Conservation (phyloP, 106 monocot species). For the Amphibolis antarctica region DNA sequence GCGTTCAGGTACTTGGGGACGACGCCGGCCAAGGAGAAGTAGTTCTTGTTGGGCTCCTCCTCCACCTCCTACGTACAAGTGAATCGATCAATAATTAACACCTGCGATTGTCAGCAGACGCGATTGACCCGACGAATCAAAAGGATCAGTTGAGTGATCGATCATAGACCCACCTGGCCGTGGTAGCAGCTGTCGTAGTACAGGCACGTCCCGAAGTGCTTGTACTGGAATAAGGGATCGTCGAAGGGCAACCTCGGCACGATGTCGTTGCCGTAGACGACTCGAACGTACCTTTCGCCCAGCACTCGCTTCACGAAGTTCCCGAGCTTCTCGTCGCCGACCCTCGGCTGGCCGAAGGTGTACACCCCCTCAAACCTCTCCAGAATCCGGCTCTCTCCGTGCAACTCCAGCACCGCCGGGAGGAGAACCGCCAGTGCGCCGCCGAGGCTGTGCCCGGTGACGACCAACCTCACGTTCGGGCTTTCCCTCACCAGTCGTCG, state of each 20-base stretch:
- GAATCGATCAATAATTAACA: too few relatives aligned
- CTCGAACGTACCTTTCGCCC: slow-evolving; percentile 31
- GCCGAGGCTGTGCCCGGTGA: slow-evolving; percentile 84
- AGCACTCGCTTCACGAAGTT: slow-evolving; percentile 20
- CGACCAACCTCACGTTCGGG: slow-evolving; percentile 33
- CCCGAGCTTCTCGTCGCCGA: slow-evolving; percentile 48
- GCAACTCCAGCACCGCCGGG: slow-evolving; percentile 37
- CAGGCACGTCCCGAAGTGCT: slow-evolving; percentile 60
- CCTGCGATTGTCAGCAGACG: too few relatives aligned
- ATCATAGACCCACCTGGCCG: slow-evolving; percentile 33
- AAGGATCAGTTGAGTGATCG: neutral
- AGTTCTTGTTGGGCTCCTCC: slow-evolving; percentile 85
- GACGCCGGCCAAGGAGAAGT: slow-evolving; percentile 32
- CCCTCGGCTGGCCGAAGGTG: slow-evolving; percentile 84
- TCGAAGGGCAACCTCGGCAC: slow-evolving; percentile 79
- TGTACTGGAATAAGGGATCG: slow-evolving; percentile 47
- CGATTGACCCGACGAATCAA: too few relatives aligned
- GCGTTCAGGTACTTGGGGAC: slow-evolving; percentile 49
- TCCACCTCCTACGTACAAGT: slow-evolving; percentile 27
- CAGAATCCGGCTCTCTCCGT: slow-evolving; percentile 37
- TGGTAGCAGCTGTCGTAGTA: slow-evolving; percentile 64
- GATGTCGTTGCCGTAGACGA: slow-evolving; percentile 71
- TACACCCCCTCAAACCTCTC: slow-evolving; percentile 50
- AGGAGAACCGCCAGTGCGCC: slow-evolving; percentile 77
- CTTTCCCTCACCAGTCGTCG: slow-evolving; percentile 15